Percentiles rank a stretch among this genome's conserved stretches.
phyloP scores from a whole-genome alignment of 768 basidiomycete species.

The Calocybe indica region DNA sequence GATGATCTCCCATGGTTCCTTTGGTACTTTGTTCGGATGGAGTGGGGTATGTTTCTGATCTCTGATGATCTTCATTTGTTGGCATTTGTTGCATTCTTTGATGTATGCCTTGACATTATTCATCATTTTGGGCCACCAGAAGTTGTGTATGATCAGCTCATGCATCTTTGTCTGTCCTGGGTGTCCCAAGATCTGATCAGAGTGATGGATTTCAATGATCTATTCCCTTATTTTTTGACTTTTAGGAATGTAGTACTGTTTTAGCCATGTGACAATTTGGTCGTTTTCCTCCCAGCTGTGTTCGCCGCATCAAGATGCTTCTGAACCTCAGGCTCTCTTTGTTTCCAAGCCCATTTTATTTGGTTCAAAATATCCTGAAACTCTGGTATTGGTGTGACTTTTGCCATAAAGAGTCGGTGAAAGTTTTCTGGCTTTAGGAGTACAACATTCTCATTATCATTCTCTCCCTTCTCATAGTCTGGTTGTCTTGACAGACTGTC shows the following conservation, averaged over 20 bases:
- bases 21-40: conserved; percentile 1
- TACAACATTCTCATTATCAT: conserved; percentile 4
- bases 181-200: no score
- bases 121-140: no score
- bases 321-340: not conserved
- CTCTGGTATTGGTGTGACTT: not conserved
- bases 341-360: not conserved
- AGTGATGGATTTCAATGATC: no score
- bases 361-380: no score
- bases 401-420: not conserved
- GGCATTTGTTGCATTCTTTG: no score
- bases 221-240: no score
- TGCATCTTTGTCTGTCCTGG: no score
- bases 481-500: conserved; percentile 5
- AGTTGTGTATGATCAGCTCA: no score
- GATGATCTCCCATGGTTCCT: conserved; percentile 1
- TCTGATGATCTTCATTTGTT: no score
- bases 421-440: conserved; percentile 4
- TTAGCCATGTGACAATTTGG: not conserved
- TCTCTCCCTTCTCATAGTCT: conserved; percentile 8
- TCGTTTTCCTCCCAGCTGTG: not conserved
- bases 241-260: no score
- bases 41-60: no score
- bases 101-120: no score
- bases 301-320: not conserved